These are phyloP conservation scores for Malassezia sp. DNA, from an alignment of 1,284 basidiomycete species.

Conservation along the genomic window DNA sequence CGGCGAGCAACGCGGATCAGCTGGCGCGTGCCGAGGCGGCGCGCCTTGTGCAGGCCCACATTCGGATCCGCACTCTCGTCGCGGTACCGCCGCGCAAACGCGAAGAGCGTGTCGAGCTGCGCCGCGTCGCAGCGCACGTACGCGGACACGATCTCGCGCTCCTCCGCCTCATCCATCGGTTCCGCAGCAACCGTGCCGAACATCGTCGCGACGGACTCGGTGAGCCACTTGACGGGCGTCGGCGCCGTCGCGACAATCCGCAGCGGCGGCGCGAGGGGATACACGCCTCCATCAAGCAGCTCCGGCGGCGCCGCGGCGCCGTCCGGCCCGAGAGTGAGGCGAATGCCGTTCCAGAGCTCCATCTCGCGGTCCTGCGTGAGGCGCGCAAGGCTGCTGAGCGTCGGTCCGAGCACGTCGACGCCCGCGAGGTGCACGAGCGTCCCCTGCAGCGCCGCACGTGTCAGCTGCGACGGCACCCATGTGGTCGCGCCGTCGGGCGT, in stretches of 20 bases:
- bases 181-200: constrained; percentile 41
- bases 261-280: constrained; percentile 31
- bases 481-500: constrained; percentile 37
- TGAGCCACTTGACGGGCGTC: constrained; percentile 41
- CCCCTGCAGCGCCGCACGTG: constrained; percentile 42
- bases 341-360: constrained; percentile 42
- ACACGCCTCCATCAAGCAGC: constrained; percentile 5
- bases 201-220: constrained; percentile 44
- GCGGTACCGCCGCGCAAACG: constrained; percentile 43
- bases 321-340: constrained; percentile 14
- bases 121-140: constrained; percentile 17
- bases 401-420: constrained; percentile 46
- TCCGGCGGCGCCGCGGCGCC: neutral
- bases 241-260: constrained; percentile 45
- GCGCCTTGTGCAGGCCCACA: constrained; percentile 39
- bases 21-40: constrained; percentile 45
- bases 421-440: constrained; percentile 47
- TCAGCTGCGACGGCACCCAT: constrained; percentile 42
- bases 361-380: constrained; percentile 40
- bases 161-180: constrained; percentile 46
- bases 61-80: constrained; percentile 29
- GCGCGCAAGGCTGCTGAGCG: constrained; percentile 36
- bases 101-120: constrained; percentile 27
- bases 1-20: constrained; percentile 44
- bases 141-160: constrained; percentile 29